phyloP scores from a whole-genome alignment of 2,329 filamentous ascomycete species.

The Zasmidium cellare region DNA sequence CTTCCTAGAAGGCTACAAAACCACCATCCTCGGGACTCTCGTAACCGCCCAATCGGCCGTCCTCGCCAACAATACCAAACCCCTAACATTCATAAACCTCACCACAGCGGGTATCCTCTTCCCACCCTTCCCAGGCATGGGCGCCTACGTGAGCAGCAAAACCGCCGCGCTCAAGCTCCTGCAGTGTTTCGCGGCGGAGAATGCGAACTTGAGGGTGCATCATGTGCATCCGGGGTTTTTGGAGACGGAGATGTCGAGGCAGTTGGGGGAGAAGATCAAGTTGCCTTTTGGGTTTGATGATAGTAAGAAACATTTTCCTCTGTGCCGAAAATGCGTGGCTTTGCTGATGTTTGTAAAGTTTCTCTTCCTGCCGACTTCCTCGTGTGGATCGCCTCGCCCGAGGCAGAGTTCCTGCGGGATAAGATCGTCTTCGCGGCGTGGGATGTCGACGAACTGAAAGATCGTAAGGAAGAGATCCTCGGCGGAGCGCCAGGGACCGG shows the following conservation, averaged over 20 bases:
- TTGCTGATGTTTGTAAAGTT: neutral
- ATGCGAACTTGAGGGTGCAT: neutral
- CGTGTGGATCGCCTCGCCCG: slow-evolving; percentile 41
- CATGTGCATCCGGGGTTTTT: neutral
- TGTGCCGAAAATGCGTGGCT: too few species aligned
- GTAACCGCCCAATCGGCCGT: neutral
- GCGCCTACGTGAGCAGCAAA: neutral
- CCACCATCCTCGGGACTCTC: neutral
- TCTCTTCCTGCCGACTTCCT: slow-evolving; percentile 26
- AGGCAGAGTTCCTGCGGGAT: slow-evolving; percentile 42
- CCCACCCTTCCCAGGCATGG: neutral
- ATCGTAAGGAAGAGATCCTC: slow-evolving; percentile 15
- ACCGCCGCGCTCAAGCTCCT: neutral
- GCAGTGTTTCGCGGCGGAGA: neutral
- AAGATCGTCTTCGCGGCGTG: slow-evolving; percentile 26
- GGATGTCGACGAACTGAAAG: slow-evolving; percentile 28
- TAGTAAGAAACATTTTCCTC: too few species aligned
- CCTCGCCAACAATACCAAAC: neutral
- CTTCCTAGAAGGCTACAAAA: neutral
- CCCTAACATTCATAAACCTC: neutral
- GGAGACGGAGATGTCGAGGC: neutral
- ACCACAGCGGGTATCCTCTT: neutral
- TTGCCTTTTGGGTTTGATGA: neutral
- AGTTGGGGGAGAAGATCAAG: neutral
- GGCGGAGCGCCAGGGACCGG: neutral